A percentile compares a stretch with the other conserved stretches of the same genome.
phyloP scores from a whole-genome alignment of 768 basidiomycete species.

The Collybia mongolica region DNA sequence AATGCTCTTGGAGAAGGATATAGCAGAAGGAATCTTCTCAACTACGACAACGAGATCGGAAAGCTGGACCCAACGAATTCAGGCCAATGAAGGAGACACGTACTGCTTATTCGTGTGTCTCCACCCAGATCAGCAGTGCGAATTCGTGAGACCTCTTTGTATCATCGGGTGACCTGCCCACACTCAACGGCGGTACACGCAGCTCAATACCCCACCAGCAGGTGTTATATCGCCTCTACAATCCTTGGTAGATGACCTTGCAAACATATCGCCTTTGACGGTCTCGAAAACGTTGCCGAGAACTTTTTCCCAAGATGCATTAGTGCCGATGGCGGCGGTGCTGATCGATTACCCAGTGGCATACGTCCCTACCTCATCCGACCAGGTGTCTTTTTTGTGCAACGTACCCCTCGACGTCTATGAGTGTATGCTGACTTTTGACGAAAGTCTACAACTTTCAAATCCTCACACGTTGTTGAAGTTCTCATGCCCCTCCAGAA shows the following conservation, averaged over 20 bases:
- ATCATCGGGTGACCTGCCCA: neutral
- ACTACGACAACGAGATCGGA: too few relatives aligned
- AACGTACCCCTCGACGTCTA: constrained; percentile 51
- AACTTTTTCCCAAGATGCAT: constrained; percentile 20
- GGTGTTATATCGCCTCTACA: constrained; percentile 10
- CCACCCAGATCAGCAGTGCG: constrained; percentile 1
- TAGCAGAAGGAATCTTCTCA: neutral
- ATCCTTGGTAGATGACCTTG: constrained; percentile 7
- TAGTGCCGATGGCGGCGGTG: constrained; percentile 55
- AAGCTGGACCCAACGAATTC: neutral
- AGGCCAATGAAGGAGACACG: neutral
- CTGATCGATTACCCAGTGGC: constrained; percentile 63
- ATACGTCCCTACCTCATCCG: constrained; percentile 34
- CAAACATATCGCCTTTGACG: neutral
- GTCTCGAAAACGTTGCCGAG: constrained; percentile 27
- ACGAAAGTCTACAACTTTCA: constrained; percentile 8
- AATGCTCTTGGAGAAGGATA: constrained; percentile 15
- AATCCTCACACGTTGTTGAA: constrained; percentile 42
- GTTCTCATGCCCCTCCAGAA: constrained; percentile 52
- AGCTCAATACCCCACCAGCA: constrained; percentile 17
- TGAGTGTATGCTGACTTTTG: constrained; percentile 31
- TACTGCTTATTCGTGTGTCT: constrained; percentile 14
- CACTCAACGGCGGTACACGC: neutral
- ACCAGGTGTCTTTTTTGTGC: constrained; percentile 39
- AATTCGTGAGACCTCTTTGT: too few relatives aligned